These are phyloP conservation scores for Penicillium bovifimosum DNA, from an alignment of 495 filamentous ascomycete species.

Conservation along the genomic window DNA sequence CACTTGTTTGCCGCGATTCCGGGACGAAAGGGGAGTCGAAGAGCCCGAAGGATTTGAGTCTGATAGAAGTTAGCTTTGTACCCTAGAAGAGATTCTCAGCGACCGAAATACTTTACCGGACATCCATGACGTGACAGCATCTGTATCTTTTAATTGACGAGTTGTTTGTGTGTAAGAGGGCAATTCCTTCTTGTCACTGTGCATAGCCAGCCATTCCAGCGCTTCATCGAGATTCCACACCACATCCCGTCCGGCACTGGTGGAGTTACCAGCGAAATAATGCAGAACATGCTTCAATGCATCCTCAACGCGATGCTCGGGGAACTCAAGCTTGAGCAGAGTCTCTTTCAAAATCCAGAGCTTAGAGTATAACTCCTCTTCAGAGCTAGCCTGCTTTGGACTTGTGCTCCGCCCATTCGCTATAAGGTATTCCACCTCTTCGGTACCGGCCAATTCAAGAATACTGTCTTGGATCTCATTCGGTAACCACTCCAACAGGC, in stretches of 20 bases:
- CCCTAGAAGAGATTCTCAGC: constrained; percentile 13
- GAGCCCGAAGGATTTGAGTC: constrained; percentile 32
- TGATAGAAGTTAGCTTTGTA: constrained; percentile 27
- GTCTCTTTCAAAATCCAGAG: constrained; percentile 76
- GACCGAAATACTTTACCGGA: constrained; percentile 29
- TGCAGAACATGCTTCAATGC: constrained; percentile 61
- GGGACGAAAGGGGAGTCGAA: constrained; percentile 25
- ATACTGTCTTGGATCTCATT: constrained; percentile 72
- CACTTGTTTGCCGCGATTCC: constrained; percentile 23
- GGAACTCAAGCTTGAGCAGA: constrained; percentile 62
- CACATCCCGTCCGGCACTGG: constrained; percentile 51
- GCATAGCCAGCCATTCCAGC: constrained; percentile 79
- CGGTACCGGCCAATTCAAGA: constrained; percentile 49
- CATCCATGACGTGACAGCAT: constrained; percentile 40
- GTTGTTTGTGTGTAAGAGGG: constrained; percentile 57
- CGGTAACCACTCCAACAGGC: constrained; percentile 71
- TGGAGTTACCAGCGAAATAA: constrained; percentile 47
- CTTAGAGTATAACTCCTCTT: constrained; percentile 69
- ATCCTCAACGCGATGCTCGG: constrained; percentile 54
- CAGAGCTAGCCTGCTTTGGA: constrained; percentile 35
- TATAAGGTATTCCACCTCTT: constrained; percentile 35
- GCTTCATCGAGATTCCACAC: constrained; percentile 82
- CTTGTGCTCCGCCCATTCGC: constrained; percentile 22
- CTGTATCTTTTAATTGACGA: constrained; percentile 31
- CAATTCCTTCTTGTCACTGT: constrained; percentile 61